These are phyloP conservation scores for Grammothele lineata DNA, from an alignment of 768 basidiomycete genomes.

Conservation along the genomic window DNA sequence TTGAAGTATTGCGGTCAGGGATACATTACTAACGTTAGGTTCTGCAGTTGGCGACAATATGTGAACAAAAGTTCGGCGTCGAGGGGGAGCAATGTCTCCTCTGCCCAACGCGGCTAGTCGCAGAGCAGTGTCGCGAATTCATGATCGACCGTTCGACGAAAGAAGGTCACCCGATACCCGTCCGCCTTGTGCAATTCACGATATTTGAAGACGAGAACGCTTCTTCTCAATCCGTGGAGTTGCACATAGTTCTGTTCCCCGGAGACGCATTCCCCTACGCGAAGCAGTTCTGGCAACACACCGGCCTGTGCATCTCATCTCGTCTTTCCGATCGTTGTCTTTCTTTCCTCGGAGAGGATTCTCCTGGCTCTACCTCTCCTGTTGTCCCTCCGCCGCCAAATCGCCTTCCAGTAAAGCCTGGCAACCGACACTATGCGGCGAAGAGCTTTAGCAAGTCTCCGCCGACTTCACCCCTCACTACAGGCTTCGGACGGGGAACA, in stretches of 20 bases:
- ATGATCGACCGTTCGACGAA: slow-evolving; percentile 47
- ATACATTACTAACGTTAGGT: too few relatives aligned
- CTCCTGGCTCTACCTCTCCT: slow-evolving; percentile 9
- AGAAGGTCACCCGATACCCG: slow-evolving; percentile 39
- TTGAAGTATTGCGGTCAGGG: too few relatives aligned
- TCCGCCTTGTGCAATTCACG: slow-evolving; percentile 65
- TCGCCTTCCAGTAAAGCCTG: slow-evolving; percentile 37
- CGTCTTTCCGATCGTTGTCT: slow-evolving; percentile 83
- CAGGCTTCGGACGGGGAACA: background rate
- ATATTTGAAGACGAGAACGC: slow-evolving; percentile 50
- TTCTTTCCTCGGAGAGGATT: slow-evolving; percentile 50
- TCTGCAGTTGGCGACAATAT: slow-evolving; percentile 68
- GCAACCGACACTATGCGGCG: slow-evolving; percentile 57
- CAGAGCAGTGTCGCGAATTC: slow-evolving; percentile 74
- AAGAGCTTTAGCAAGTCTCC: slow-evolving; percentile 24
- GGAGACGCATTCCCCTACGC: slow-evolving; percentile 55
- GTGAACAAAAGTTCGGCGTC: slow-evolving; percentile 72
- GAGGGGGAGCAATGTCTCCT: slow-evolving; percentile 74
- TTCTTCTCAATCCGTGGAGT: slow-evolving; percentile 41
- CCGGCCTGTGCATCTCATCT: slow-evolving; percentile 85
- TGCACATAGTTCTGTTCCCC: slow-evolving; percentile 83
- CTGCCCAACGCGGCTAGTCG: slow-evolving; percentile 67
- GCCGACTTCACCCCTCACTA: slow-evolving; percentile 8
- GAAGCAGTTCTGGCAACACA: slow-evolving; percentile 96
- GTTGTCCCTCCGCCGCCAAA: slow-evolving; percentile 5